Conservation (phyloP, 129 eudicot species). For the Flaveria robusta region DNA sequence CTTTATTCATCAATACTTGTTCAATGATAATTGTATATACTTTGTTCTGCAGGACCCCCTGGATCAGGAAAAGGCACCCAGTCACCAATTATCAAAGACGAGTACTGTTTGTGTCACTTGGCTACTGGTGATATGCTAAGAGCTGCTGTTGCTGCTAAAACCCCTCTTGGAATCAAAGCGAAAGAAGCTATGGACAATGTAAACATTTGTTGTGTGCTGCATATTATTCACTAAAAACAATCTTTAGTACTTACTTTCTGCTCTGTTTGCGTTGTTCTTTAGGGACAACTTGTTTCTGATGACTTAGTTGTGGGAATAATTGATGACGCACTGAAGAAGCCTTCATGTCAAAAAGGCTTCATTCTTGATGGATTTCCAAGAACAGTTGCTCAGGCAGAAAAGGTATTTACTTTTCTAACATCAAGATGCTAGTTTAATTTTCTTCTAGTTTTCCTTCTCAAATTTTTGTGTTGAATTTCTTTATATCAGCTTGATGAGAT, state of each 20-base stretch:
- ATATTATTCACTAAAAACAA: conserved; percentile 13
- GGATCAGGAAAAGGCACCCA: conserved; percentile 99
- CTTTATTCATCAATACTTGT: neutral
- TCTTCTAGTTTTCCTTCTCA: neutral
- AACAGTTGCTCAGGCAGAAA: conserved; percentile 80
- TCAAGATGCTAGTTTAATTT: neutral
- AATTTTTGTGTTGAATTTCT: neutral
- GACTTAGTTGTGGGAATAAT: conserved; percentile 91
- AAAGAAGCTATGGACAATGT: conserved; percentile 99
- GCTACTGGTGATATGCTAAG: conserved; percentile 96
- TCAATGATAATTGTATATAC: conserved; percentile 11
- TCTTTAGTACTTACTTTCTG: neutral
- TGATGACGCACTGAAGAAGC: conserved; percentile 90
- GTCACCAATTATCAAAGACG: conserved; percentile 88
- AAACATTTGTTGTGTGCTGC: neutral
- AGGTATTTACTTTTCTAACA: conserved; percentile 41
- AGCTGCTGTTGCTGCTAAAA: conserved; percentile 96
- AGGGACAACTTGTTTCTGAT: conserved; percentile 98
- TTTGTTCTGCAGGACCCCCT: conserved; percentile 77
- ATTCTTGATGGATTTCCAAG: conserved; percentile 99
- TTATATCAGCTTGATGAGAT: conserved; percentile 78
- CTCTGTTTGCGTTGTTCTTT: conserved; percentile 6
- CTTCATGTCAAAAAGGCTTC: conserved; percentile 94
- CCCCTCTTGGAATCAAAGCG: conserved; percentile 89
- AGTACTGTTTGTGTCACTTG: conserved; percentile 90